These are phyloP conservation scores for Stephania japonica DNA, from an alignment of 164 flowering plant species.

Conservation along the genomic window DNA sequence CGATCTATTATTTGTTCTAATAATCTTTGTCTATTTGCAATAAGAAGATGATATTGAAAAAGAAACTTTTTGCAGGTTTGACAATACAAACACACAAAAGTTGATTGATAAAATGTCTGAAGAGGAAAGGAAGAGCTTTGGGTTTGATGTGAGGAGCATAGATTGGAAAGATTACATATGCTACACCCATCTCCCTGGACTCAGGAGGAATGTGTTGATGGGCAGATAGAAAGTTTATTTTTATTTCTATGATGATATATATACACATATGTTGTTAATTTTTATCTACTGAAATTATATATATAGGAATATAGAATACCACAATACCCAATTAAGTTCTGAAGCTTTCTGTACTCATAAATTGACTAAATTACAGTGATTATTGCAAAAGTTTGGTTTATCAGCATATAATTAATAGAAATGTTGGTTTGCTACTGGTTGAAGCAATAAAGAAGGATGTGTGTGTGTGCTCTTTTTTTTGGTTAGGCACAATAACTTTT, in stretches of 20 bases:
- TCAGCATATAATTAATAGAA: too few relatives aligned
- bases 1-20: too few relatives aligned
- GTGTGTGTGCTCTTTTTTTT: too few relatives aligned
- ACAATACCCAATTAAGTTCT: background rate
- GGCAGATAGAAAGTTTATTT: conserved; percentile 31
- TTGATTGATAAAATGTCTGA: conserved; percentile 69
- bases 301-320: background rate
- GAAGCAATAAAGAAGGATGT: too few relatives aligned
- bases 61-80: conserved; percentile 35
- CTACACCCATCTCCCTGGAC: conserved; percentile 74
- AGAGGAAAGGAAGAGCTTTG: conserved; percentile 63
- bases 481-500: too few relatives aligned
- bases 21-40: too few relatives aligned
- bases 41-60: background rate
- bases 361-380: too few relatives aligned
- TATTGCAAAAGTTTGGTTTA: too few relatives aligned
- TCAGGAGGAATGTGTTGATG: conserved; percentile 86
- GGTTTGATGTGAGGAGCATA: conserved; percentile 73
- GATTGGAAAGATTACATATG: conserved; percentile 78
- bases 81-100: conserved; percentile 48
- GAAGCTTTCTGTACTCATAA: too few relatives aligned
- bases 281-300: background rate
- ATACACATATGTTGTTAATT: too few relatives aligned
- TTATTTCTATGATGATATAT: background rate
- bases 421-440: too few relatives aligned